Base-by-base conservation (phyloP, 805 yeast species). In the Hanseniaspora mollemarum region DNA sequence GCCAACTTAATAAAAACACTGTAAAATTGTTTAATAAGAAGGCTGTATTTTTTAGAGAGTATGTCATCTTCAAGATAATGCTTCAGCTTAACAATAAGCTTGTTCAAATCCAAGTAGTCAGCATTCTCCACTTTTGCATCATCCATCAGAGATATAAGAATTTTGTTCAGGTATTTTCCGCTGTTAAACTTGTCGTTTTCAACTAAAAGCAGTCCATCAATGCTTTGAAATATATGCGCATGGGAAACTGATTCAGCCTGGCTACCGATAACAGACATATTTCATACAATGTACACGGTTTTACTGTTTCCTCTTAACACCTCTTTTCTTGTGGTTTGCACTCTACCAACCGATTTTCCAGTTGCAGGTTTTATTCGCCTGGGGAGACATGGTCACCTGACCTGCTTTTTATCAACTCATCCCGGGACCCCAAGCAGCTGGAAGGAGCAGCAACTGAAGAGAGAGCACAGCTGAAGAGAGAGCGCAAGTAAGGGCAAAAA, bases 11-110 rank as follows among this genome's bases (percentile, higher is more conserved):
- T 40, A 16, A 48, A 16, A 25, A n/a, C 13, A 3, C 19, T 32
- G 15, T 48, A 48, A n/a, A 39, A 22, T 10, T 48, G 36, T 25
- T 48, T 43, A 9, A 40, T 28, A 10, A 19, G 25, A 13, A 37
- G 15, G 13, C n/a, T n/a, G 18, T 46, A 46, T 31, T 39, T 46
- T 33, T 31, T 46, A 22, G n/a, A 22, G 8, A 31, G 38, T 16
- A 46, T 31, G 15, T 48, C 45, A 15, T 40, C 19, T 13, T 48
- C 25, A 15, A 48, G 8, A 25, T 40, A 48, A 13, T 40, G 35
- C 25, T 39, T 29, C n/a, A 48, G n/a, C 15, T 32, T 40, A 12
- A 16, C 33, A 8, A 48, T 48, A 4, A 37, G 15, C 15, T 28
- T 25, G 8, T 40, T 24, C 13, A 48, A 9, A 13, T 48, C 45